These are phyloP conservation scores for Aspergillus puulaauensis DNA, from an alignment of 2,329 filamentous ascomycete genomes.

Conservation along the genomic window DNA sequence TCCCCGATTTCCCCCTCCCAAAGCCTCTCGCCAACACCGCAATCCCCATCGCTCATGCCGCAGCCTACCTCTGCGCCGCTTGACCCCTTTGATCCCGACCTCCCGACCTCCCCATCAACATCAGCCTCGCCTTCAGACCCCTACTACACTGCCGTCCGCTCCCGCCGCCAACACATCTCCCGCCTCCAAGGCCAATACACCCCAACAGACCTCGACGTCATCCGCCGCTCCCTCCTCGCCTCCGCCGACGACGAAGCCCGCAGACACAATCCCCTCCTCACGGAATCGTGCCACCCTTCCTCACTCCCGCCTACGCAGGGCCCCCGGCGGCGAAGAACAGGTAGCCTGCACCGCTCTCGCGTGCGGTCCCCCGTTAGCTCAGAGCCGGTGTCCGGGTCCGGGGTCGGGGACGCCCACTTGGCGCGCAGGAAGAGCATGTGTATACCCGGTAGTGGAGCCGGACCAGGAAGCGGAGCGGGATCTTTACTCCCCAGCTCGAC, in stretches of 20 bases:
- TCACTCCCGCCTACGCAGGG: slow-evolving; percentile 36
- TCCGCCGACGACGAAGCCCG: slow-evolving; percentile 23
- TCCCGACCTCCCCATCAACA: not conserved
- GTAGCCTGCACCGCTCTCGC: slow-evolving; percentile 29
- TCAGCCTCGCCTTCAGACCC: not conserved
- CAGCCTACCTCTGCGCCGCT: slow-evolving; percentile 32
- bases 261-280: slow-evolving; percentile 6
- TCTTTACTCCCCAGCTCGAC: not conserved
- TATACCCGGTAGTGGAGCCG: slow-evolving; percentile 22
- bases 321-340: slow-evolving; percentile 28
- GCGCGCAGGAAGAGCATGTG: slow-evolving; percentile 31
- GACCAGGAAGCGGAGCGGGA: slow-evolving; percentile 28
- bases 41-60: slow-evolving; percentile 28
- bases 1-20: slow-evolving; percentile 57
- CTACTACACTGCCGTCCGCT: slow-evolving; percentile 30
- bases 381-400: not conserved
- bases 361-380: slow-evolving; percentile 24
- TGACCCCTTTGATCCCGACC: slow-evolving; percentile 14
- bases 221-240: slow-evolving; percentile 34
- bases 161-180: slow-evolving; percentile 41
- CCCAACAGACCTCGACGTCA: slow-evolving; percentile 35
- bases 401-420: not conserved
- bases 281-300: slow-evolving; percentile 39
- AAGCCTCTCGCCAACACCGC: slow-evolving; percentile 37
- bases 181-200: slow-evolving; percentile 43